These are phyloP conservation scores for Sugiyamaella qingdaonensis DNA, from an alignment of 805 yeast genomes.

Conservation along the genomic window DNA sequence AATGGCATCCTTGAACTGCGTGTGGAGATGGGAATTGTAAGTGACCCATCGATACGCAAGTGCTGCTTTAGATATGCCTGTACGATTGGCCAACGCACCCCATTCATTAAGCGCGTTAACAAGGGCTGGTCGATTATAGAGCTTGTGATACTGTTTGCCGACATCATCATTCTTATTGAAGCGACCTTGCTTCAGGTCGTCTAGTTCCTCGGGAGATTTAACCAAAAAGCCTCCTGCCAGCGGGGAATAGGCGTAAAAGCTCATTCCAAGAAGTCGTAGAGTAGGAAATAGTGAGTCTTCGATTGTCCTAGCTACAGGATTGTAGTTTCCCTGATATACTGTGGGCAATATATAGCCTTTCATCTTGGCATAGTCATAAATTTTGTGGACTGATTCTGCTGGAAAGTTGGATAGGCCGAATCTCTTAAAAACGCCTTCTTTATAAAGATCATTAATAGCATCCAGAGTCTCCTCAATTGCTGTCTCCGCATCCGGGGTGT, in stretches of 20 bases:
- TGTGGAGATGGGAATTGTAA: constrained; percentile 19
- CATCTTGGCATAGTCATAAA: constrained; percentile 21
- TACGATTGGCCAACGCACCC: constrained; percentile 19
- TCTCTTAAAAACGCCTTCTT: constrained; percentile 25
- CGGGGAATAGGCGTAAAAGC: constrained; percentile 28
- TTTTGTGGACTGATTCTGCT: constrained; percentile 23
- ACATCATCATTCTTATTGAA: constrained; percentile 13
- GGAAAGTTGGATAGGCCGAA: constrained; percentile 29
- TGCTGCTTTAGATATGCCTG: constrained; percentile 17
- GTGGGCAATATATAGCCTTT: constrained; percentile 27
- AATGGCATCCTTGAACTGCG: constrained; percentile 22
- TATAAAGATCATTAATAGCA: constrained; percentile 24
- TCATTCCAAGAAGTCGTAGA: constrained; percentile 19
- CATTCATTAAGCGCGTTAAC: constrained; percentile 22
- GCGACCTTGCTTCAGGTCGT: constrained; percentile 18
- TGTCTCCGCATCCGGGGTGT: constrained; percentile 27
- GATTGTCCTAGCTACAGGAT: constrained; percentile 25
- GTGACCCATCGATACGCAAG: constrained; percentile 27
- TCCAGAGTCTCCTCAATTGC: constrained; percentile 27
- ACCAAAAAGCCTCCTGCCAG: constrained; percentile 28
- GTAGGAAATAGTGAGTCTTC: constrained; percentile 27
- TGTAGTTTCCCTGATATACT: constrained; percentile 30
- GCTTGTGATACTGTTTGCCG: constrained; percentile 20
- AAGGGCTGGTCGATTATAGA: constrained; percentile 22
- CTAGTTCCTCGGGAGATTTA: constrained; percentile 17